phyloP scores from a whole-genome alignment of 2,329 filamentous ascomycete species.

The Trichoderma arundinaceum region DNA sequence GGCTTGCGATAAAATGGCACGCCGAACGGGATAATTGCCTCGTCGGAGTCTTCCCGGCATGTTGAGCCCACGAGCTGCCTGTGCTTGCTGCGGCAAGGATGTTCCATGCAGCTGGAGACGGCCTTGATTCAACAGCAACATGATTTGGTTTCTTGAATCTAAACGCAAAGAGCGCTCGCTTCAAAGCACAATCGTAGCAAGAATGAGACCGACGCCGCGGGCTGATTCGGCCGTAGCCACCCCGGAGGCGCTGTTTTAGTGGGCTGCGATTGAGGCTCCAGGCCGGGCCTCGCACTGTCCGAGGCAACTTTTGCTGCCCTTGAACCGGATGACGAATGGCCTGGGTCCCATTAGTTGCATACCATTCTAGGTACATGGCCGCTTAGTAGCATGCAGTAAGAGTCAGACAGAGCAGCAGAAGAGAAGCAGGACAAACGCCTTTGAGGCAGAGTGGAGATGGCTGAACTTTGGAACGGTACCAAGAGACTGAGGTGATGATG shows the following conservation, averaged over 20 bases:
- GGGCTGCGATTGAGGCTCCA: too few relatives aligned
- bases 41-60: conserved; percentile 31
- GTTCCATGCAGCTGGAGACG: conserved; percentile 5
- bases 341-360: neutral
- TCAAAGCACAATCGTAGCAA: too few relatives aligned
- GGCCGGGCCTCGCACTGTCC: conserved; percentile 2
- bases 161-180: too few relatives aligned
- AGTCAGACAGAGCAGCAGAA: neutral
- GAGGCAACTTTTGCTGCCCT: neutral
- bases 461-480: conserved; percentile 21
- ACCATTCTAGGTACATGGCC: conserved; percentile 4
- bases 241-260: too few relatives aligned
- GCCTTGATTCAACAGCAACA: too few relatives aligned
- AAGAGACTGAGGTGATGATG: neutral
- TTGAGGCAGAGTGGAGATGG: conserved; percentile 19
- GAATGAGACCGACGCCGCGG: too few relatives aligned
- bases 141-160: too few relatives aligned
- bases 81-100: conserved; percentile 6
- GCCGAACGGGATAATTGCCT: conserved; percentile 31
- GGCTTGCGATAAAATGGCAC: conserved; percentile 21
- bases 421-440: neutral
- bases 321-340: neutral
- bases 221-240: too few relatives aligned
- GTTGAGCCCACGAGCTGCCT: neutral
- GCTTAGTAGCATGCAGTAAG: neutral